Base-by-base conservation (phyloP, 805 yeast genomes). In the Saccharomycopsis schoenii region DNA sequence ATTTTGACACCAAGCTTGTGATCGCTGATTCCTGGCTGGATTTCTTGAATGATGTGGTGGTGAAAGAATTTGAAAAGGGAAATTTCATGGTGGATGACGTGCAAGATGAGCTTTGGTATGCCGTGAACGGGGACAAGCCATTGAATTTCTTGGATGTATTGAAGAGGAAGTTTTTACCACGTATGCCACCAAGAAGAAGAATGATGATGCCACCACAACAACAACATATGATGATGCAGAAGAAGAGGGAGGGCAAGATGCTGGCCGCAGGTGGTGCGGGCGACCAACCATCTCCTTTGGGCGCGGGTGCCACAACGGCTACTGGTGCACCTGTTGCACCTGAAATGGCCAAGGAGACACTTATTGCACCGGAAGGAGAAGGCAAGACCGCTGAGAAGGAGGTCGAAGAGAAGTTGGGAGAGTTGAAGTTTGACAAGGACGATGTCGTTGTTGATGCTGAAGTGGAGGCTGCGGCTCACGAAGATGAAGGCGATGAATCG, bases 21-120 rank as follows among this genome's bases (percentile, higher is more conserved):
- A 77, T 94, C 61, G 96, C 97, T 25, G 83, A 84, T 58, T 88
- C 87, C 60, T 94, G 96, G 86, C 96, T 96, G 15, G 94, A 88
- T 68, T 94, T 94, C 71, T 75, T 94, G 60, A 76, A 90, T 58
- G 80, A 80, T 58, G 19, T 47, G 21, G 84, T 92, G 69, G 96
- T 91, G 40, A 89, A 90, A 66, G 97, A 93, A 70, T 76, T 91
- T 61, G 97, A 92, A 71, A 79, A 77, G 57, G 96, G 96, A 12
- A 87, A 86, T 70, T 90, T 88, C 81, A 80, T 77, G 52, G 77
- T 94, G 59, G 85, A 85, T 67, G 85, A 80, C 64, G 82, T 79
- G 51, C 76, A 78, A 56, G 90, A 85, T 67, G 89, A 88, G 67
- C 80, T 86, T 29, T 62, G 57, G 67, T 79, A 83, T 60, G 81